Conservation (phyloP, 768 basidiomycete genomes). For the Asterophora parasitica region DNA sequence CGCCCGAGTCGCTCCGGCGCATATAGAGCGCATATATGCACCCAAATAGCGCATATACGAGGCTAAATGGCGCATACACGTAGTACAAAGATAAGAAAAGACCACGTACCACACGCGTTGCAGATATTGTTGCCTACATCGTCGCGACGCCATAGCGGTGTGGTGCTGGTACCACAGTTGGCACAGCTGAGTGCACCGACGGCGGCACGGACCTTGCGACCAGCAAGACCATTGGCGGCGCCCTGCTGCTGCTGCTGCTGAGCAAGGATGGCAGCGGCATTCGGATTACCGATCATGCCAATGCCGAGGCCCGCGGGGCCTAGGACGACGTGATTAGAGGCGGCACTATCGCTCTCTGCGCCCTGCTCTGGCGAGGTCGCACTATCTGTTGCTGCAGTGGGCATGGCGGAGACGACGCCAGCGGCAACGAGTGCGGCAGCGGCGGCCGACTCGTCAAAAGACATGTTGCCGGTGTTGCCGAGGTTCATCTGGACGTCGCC, state of each 20-base stretch:
- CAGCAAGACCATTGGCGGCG: conserved; percentile 12
- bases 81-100: conserved; percentile 15
- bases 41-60: not conserved
- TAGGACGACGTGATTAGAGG: conserved; percentile 11
- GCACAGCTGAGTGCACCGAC: conserved; percentile 81
- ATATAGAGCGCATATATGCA: too few relatives aligned
- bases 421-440: conserved; percentile 19
- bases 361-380: not conserved
- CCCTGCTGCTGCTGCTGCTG: conserved; percentile 13
- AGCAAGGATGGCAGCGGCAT: conserved; percentile 9
- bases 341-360: not conserved
- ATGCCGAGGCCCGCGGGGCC: conserved; percentile 17
- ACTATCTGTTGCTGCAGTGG: not conserved
- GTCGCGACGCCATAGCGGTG: conserved; percentile 86
- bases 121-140: conserved; percentile 91
- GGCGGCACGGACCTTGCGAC: conserved; percentile 32
- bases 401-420: conserved; percentile 13
- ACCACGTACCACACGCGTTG: conserved; percentile 87
- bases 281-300: conserved; percentile 18
- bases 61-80: not conserved
- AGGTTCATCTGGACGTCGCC: conserved; percentile 15
- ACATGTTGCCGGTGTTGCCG: conserved; percentile 8
- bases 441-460: conserved; percentile 13
- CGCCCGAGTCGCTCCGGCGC: too few relatives aligned
- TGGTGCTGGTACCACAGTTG: conserved; percentile 86